Evolutionary conservation across 108 stramenopile species (phyloP), one percentile per base, ranked within the genome.

Genomic region (Skeletonema grethae): DNA sequence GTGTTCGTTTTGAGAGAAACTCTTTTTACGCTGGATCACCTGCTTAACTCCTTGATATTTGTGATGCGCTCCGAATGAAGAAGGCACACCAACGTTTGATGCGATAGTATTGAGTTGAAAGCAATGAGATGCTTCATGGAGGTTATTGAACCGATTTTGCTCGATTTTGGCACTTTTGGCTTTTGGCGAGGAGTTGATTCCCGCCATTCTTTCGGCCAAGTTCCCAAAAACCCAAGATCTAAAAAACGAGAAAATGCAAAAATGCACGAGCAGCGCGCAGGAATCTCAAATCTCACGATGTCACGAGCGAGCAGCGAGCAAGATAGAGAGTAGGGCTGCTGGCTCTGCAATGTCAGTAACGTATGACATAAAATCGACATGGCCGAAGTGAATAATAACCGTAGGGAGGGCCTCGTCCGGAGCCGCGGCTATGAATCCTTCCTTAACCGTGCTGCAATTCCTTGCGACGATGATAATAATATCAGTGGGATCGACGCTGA

Each of bases 401-500:
- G 56, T 15, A 28, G 46, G 31, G 24, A 28, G 29, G 5, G 24
- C 45, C 43, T 57, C 9, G 63, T 20, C 7, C 20, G 35, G 7
- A 30, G 10, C 9, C 8, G 24, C 38, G 65, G 18, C 25, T 36
- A 57, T 8, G 67, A 69, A 43, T 69, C 36, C 50, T 76, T 76
- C 60, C 61, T 36, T 22, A 38, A 7, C 18, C 75, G 75, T 34
- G 67, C 75, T 31, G 36, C 55, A 31, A 67, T 67, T 39, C 35
- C 10, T 13, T 53, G 56, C 32, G 20, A 56, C 13, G 41, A 67
- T 18, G 53, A 55, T 0, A 53, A 46, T 25, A 34, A 8, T 32
- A 24, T 53, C 22, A 53, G 24, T 53, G 50, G 41, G 41, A 43
- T 43, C 4, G 41, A 43, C 10, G 15, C 3, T 4, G 41, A 10